These are phyloP conservation scores for Waltergamsia citrina DNA, from an alignment of 2,329 filamentous ascomycete species.

Conservation along the genomic window DNA sequence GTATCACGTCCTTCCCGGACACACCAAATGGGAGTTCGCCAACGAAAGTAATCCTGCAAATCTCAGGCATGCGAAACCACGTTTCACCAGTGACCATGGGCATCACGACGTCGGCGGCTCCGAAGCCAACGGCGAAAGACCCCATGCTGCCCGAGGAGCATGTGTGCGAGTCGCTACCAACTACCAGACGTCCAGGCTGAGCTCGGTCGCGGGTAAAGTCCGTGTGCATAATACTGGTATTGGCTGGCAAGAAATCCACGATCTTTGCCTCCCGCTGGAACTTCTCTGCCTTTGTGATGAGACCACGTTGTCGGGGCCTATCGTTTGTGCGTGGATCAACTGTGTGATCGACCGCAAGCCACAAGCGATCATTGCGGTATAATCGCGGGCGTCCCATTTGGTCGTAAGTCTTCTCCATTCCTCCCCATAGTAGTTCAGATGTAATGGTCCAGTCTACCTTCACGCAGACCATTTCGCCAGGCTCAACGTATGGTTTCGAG, in stretches of 20 bases:
- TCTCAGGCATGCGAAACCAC: constrained; percentile 35
- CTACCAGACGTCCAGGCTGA: constrained; percentile 30
- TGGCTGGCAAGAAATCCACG: constrained; percentile 19
- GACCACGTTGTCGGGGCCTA: constrained; percentile 19
- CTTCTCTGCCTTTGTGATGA: constrained; percentile 25
- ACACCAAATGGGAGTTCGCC: constrained; percentile 23
- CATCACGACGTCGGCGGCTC: constrained; percentile 33
- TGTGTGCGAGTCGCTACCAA: constrained; percentile 36
- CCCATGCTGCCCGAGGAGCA: constrained; percentile 31
- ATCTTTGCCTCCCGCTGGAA: constrained; percentile 29
- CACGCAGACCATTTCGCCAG: constrained; percentile 29
- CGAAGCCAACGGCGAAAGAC: constrained; percentile 31
- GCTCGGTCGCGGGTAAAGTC: constrained; percentile 33
- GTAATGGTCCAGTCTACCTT: constrained; percentile 36
- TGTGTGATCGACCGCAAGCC: constrained; percentile 38
- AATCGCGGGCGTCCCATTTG: constrained; percentile 27
- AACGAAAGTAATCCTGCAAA: constrained; percentile 27
- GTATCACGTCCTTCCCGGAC: constrained; percentile 34
- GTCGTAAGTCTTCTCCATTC: constrained; percentile 30
- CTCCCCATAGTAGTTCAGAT: constrained; percentile 29
- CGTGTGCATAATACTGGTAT: constrained; percentile 34
- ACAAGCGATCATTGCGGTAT: constrained; percentile 39
- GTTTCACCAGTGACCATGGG: constrained; percentile 33
- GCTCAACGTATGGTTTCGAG: constrained; percentile 17
- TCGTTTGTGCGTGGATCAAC: constrained; percentile 32